These are phyloP conservation scores for Taphrina flavorubra DNA, from an alignment of 1,139 yeast species.

Conservation along the genomic window DNA sequence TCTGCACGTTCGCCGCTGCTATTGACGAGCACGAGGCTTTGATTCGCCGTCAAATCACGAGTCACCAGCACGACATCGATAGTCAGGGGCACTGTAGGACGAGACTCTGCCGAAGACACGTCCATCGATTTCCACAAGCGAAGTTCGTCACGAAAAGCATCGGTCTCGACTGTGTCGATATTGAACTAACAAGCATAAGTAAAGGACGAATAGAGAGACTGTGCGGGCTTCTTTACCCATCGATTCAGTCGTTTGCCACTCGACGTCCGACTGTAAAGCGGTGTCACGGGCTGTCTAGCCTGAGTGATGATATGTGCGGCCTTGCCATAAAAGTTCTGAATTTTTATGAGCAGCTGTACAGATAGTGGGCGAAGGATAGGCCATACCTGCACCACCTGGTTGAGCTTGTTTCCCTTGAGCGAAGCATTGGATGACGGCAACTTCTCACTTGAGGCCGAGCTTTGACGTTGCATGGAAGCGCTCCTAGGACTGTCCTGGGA, in stretches of 20 bases:
- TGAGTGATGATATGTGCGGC: conserved; percentile 67
- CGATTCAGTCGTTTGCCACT: conserved; percentile 26
- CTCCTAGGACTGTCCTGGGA: neutral
- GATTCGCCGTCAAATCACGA: conserved; percentile 63
- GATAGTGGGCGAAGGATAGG: conserved; percentile 2
- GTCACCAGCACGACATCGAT: conserved; percentile 83
- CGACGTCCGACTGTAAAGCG: conserved; percentile 42
- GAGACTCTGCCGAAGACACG: conserved; percentile 42
- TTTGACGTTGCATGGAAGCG: conserved; percentile 5
- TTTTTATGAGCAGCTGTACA: neutral
- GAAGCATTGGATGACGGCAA: neutral
- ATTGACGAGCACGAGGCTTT: conserved; percentile 67
- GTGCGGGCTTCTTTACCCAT: conserved; percentile 20
- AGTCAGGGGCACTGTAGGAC: conserved; percentile 57
- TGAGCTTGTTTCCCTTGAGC: conserved; percentile 49
- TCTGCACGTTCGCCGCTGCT: conserved; percentile 58
- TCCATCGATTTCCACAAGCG: conserved; percentile 62
- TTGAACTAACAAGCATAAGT: conserved; percentile 59
- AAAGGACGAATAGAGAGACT: neutral
- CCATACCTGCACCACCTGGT: conserved; percentile 54
- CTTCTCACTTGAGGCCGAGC: conserved; percentile 10
- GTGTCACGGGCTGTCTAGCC: conserved; percentile 51
- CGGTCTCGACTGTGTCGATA: conserved; percentile 61
- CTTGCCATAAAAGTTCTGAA: conserved; percentile 69
- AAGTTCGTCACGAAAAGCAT: conserved; percentile 62